Evolutionary conservation across 768 basidiomycete species (phyloP), one percentile per base, ranked within the genome.

Genomic region (Inosperma sp.): DNA sequence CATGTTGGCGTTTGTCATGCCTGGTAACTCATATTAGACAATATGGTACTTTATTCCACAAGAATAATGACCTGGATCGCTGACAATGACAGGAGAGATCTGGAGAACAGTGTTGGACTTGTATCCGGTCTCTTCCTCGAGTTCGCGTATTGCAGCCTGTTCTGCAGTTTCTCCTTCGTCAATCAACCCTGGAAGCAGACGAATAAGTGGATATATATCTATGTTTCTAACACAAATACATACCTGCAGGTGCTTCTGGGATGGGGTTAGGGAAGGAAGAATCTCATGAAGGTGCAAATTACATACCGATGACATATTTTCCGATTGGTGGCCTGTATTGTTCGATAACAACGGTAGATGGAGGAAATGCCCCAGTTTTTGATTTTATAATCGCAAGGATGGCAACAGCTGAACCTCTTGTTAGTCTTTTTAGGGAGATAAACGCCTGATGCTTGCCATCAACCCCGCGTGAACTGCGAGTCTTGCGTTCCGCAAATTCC

Each of bases 1-100:
- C 90, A 94, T 94, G 62, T 88, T 95, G 10, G 94, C 88, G 36
- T 83, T 92, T 16, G 90, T 87, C 93, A 98, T 93, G 8, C 94
- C 93, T 89, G 46, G 5, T 42, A 42, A 23, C 27, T 40, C 40
- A 52, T 35, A 31, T 23, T 19, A 53, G 40, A 48, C 27, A 33
- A 46, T 46, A 26, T 36, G 48, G n/a, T 36, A 41, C 23, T 29
- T 16, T 42, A 23, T 4, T 21, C 22, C 13, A 5, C 34, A 36
- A 13, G 27, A 34, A 40, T 14, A 60, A 69, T 44, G 34, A 87
- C 87, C 90, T 55, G 89, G 88, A 63, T 92, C 88, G 53, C 66
- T 70, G 29, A 86, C 85, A 21, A 85, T 62, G 19, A 83, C 58
- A 3, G 84, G 81, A 6, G 82, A 81, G 2, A 76, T 71, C 53